Evolutionary conservation across 345 rosid genomes (phyloP).

Genomic region (Arabidopsis thaliana): TAIR10.1 NC_003070.9:20750501-20751000

Average conservation of each 20-base stretch:
- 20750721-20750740: conserved; percentile 73
- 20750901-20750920: conserved; percentile 86
- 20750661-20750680: conserved; percentile 73
- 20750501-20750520: not conserved
- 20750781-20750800: conserved; percentile 12
- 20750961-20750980: conserved; percentile 93
- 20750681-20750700: conserved; percentile 73
- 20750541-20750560: not conserved
- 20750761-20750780: not conserved
- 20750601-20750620: conserved; percentile 62
- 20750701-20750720: conserved; percentile 83
- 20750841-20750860: conserved; percentile 61
- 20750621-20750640: conserved; percentile 68
- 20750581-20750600: conserved; percentile 73
- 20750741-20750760: conserved; percentile 67
- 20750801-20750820: not conserved
- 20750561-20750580: conserved; percentile 11
- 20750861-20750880: conserved; percentile 67
- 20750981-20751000: conserved; percentile 83
- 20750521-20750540: conserved; percentile 17
- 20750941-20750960: conserved; percentile 81
- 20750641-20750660: conserved; percentile 61
- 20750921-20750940: conserved; percentile 84
- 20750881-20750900: conserved; percentile 73
- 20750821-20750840: conserved; percentile 64